Base-by-base conservation (phyloP, 805 yeast genomes). In the Wickerhamiella nectarea region DNA sequence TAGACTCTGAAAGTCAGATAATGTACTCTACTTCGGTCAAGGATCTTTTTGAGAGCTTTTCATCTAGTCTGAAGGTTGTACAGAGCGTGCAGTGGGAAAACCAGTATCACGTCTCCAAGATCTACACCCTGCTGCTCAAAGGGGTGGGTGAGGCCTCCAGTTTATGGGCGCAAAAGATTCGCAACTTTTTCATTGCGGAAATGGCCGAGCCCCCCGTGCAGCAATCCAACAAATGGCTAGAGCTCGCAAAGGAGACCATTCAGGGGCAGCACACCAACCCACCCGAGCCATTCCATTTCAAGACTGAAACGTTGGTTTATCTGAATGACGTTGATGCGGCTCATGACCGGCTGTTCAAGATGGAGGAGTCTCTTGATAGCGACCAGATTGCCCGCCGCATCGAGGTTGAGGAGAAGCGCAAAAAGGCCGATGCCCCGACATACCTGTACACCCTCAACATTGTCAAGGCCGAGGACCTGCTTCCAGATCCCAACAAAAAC, bases 231-330 rank as follows among this genome's bases (percentile, higher is more conserved):
- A 40, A 40, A 24, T 40, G 43, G 43, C 19, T 34, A 3, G 52
- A 56, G 10, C 46, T 50, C n/a, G 56, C 55, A 6, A 43, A 44
- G n/a, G 54, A 50, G 6, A 48, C 49, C 3, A 28, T 49, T 25
- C 35, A 44, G 41, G 64, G 4, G 63, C 60, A 6, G 50, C 58
- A 39, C 24, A 36, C 40, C 33, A 39, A 21, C 34, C 52, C 54
- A 3, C 70, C 74, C 2, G 70, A 68, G 12, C 78, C 86, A 0
- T 76, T 68, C 54, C 69, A 72, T 36, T 80, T 80, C 62, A 66
- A 69, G 46, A 63, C 68, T 5, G 67, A 70, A 43, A 76, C 86
- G 0, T 83, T 93, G 60, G 74, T 80, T n/a, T 76, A 80, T n/a
- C 63, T 84, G 48, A 82, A 81, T 58, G 76, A 85, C 53, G 55